Evolutionary conservation across 768 basidiomycete species (phyloP).

Genomic region (Lentinula edodes): DNA sequence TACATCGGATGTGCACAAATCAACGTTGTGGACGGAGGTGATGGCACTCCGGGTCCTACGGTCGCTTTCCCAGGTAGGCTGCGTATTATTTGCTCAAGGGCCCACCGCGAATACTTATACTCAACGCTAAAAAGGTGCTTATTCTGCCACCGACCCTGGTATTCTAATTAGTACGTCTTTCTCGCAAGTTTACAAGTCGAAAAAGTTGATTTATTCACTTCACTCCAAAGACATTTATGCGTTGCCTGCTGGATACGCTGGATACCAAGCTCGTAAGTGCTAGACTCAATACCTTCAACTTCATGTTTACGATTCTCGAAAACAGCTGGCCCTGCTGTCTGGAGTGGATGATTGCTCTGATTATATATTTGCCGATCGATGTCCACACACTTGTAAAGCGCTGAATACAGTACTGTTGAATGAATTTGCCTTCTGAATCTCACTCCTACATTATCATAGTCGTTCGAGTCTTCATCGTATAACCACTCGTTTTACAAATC

Average conservation of each 20-base stretch:
- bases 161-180: constrained; percentile 24
- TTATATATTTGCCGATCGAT: too few species aligned
- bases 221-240: constrained; percentile 21
- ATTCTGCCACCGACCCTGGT: constrained; percentile 26
- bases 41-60: constrained; percentile 22
- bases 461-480: too few species aligned
- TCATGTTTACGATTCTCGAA: background rate
- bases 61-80: constrained; percentile 28
- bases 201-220: background rate
- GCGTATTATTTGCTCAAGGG: background rate
- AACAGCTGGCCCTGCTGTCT: constrained; percentile 26
- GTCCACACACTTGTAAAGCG: too few species aligned
- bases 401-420: too few species aligned
- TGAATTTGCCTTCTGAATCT: too few species aligned
- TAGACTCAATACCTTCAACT: background rate
- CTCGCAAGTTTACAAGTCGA: background rate
- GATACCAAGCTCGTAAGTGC: constrained; percentile 28
- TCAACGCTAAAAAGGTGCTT: constrained; percentile 17
- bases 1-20: constrained; percentile 33
- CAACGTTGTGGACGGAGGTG: constrained; percentile 27
- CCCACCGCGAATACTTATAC: background rate
- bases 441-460: too few species aligned
- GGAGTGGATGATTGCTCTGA: constrained; percentile 17
- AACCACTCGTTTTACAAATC: too few species aligned
- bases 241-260: constrained; percentile 22